These are phyloP conservation scores for Trametes versicolor DNA, from an alignment of 1,284 basidiomycete species.

Conservation along the genomic window DNA sequence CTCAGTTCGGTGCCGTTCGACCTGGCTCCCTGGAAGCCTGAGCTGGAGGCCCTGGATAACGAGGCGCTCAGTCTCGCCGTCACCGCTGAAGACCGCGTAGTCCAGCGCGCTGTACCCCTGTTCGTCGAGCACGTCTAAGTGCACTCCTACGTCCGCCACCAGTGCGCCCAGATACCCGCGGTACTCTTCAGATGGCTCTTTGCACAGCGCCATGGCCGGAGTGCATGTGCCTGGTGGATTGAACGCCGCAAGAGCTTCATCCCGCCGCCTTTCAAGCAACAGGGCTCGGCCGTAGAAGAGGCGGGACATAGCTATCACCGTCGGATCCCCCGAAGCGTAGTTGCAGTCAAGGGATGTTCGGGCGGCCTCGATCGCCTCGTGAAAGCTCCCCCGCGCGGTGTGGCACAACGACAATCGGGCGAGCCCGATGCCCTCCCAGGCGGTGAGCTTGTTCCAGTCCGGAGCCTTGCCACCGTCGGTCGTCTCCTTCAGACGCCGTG, in stretches of 20 bases:
- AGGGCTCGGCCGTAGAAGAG: constrained; percentile 11
- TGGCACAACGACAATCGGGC: constrained; percentile 7
- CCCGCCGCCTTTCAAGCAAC: background rate
- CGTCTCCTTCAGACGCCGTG: background rate
- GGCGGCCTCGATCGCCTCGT: background rate
- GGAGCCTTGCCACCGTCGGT: background rate
- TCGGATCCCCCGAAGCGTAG: background rate
- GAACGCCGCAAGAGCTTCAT: constrained; percentile 2
- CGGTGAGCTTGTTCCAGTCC: background rate
- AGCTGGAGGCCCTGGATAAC: constrained; percentile 1
- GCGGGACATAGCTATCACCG: constrained; percentile 2
- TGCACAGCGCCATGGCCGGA: constrained; percentile 12
- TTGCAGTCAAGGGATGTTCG: background rate
- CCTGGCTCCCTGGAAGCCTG: background rate
- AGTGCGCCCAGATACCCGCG: background rate
- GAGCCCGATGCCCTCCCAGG: constrained; percentile 8
- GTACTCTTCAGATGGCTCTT: constrained; percentile 7
- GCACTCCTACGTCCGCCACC: background rate
- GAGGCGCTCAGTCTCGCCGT: background rate
- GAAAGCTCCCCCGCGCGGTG: background rate
- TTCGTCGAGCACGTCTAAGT: constrained; percentile 4
- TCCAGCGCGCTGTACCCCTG: constrained; percentile 11
- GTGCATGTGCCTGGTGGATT: background rate
- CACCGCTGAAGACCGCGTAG: constrained; percentile 9
- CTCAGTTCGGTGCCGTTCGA: background rate